Conservation (phyloP, 1,284 basidiomycete species). For the Microstroma glucosiphilum region DNA sequence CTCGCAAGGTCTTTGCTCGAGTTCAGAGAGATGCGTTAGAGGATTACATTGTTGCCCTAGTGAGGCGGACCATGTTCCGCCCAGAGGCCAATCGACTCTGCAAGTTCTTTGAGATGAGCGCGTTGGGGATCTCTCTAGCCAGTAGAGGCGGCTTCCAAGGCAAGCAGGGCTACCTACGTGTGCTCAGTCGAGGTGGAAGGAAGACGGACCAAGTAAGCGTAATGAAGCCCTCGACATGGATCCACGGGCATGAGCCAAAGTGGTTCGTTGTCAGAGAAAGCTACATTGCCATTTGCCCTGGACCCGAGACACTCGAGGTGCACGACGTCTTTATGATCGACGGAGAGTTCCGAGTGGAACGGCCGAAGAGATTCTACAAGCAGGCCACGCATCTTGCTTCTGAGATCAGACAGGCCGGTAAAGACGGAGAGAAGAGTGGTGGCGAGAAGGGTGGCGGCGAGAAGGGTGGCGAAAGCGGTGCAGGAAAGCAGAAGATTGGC, state of each 20-base stretch:
- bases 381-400: conserved; percentile 43
- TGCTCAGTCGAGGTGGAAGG: conserved; percentile 53
- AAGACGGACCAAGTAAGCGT: conserved; percentile 54
- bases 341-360: conserved; percentile 76
- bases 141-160: conserved; percentile 68
- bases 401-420: conserved; percentile 9
- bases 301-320: conserved; percentile 65
- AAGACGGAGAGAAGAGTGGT: conserved; percentile 4
- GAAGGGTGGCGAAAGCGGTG: background rate
- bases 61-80: conserved; percentile 80
- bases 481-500: background rate
- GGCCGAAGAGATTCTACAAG: conserved; percentile 52
- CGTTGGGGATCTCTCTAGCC: conserved; percentile 76
- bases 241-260: conserved; percentile 63
- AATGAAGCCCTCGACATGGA: conserved; percentile 58
- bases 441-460: conserved; percentile 2
- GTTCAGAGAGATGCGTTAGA: conserved; percentile 75
- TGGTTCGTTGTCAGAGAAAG: conserved; percentile 95
- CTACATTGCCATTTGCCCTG: conserved; percentile 79
- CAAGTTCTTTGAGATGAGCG: conserved; percentile 90
- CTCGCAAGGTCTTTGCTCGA: conserved; percentile 65
- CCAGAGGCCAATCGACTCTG: conserved; percentile 85
- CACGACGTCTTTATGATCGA: conserved; percentile 95
- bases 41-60: conserved; percentile 80
- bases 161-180: conserved; percentile 77